Base-by-base conservation (phyloP, 1,139 yeast species). In the Geotrichum citri-aurantii region DNA sequence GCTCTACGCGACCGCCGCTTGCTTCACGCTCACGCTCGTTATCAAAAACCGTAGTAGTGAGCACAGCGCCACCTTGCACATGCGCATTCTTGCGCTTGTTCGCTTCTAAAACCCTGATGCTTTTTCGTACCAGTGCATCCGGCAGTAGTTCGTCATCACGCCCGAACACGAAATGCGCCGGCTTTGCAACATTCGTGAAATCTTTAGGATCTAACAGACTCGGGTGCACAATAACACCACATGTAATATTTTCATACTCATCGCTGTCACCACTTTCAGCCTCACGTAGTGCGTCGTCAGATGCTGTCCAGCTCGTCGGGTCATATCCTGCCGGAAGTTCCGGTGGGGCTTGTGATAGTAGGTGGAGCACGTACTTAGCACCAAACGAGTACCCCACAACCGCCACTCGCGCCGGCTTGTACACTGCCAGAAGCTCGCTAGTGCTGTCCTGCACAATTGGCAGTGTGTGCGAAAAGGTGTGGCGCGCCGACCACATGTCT, bases 401-500 rank as follows among this genome's bases (percentile, higher is more conserved):
- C 1, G 73, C 70, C 2, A 73, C 63, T 23, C 65, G 68, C 29
- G 66, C 59, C 4, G 77, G 77, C 17, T 65, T 66, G 63, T 72
- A 74, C 0, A 69, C 69, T 7, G 69, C 70, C 21, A 72, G 62
- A 19, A 75, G 66, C 52, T 74, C 77, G 4, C 73, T 67, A 24
- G 75, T 63, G 1, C 71, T 66, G 7, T 65, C 59, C 29, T 71
- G 65, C 12, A 75, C 62, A 10, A 64, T 63, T 1, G 71, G 73
- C 66, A 66, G 63, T 2, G 72, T 69, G 63, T 71, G 61, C 60
- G 73, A 66, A 65, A 66, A 59, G 2, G 74, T 70, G 62, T 75
- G 77, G 47, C 71, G 68, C n/a, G 76, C 77, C 14, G 74, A 58
- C 78, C 78, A 75, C 71, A 72, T 73, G 58, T 73, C 76, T 27